phyloP scores from a whole-genome alignment of 2,329 filamentous ascomycete species.

The Juglanconis juglandina region DNA sequence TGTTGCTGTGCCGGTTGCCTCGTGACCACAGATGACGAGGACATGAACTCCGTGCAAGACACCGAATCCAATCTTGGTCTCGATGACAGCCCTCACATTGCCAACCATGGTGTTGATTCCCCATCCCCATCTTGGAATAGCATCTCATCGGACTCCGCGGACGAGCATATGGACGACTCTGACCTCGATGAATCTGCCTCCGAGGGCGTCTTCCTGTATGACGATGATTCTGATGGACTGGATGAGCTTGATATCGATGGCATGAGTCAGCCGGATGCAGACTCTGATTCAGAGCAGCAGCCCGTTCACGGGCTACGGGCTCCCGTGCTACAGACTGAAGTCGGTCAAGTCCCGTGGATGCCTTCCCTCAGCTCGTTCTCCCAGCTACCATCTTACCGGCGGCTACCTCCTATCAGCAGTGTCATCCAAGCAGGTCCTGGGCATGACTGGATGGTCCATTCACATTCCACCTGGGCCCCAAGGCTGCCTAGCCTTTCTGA shows the following conservation, averaged over 20 bases:
- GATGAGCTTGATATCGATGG: neutral
- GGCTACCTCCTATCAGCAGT: neutral
- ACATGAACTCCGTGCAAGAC: neutral
- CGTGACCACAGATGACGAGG: constrained; percentile 2
- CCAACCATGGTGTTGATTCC: constrained; percentile 1
- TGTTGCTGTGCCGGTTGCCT: too few relatives aligned
- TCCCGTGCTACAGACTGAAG: neutral
- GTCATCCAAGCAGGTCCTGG: neutral
- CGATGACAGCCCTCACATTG: neutral
- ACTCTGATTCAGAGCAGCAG: constrained; percentile 4
- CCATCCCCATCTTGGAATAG: constrained; percentile 13
- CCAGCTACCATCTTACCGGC: neutral
- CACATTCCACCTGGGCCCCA: neutral
- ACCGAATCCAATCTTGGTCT: neutral
- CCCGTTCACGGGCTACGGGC: neutral
- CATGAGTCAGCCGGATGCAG: neutral
- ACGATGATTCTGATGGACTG: neutral
- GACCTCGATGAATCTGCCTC: constrained; percentile 7
- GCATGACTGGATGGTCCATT: neutral
- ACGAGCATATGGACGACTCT: constrained; percentile 4
- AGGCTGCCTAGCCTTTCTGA: constrained; percentile 20
- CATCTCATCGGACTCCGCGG: constrained; percentile 2
- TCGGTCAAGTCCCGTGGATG: neutral
- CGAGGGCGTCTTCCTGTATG: neutral
- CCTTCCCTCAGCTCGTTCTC: neutral